Evolutionary conservation across 345 rosid species (phyloP).

Genomic region (Populus nigra): DNA sequence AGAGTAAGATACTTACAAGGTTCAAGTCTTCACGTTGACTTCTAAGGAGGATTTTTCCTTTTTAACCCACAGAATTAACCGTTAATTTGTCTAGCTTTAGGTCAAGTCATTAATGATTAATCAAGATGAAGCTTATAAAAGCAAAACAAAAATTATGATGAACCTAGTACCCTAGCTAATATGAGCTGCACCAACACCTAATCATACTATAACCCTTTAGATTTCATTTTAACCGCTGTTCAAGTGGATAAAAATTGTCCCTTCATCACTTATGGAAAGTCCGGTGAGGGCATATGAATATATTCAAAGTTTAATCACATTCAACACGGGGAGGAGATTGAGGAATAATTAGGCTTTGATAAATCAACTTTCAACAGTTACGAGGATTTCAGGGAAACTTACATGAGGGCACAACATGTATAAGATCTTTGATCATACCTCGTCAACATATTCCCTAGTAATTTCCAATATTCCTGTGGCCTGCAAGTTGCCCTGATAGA

Average conservation of each 20-base stretch:
- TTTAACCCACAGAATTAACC: too few species aligned
- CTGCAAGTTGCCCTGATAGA: background rate
- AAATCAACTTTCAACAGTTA: background rate
- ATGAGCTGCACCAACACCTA: too few species aligned
- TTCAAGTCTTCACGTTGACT: background rate
- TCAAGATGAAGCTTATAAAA: background rate
- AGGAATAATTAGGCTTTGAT: background rate
- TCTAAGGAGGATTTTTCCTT: too few species aligned
- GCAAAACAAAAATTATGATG: too few species aligned
- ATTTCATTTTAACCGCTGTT: background rate
- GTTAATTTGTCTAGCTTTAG: too few species aligned
- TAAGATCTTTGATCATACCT: background rate
- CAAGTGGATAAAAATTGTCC: background rate
- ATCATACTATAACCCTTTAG: too few species aligned
- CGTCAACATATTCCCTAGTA: background rate
- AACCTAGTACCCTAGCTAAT: too few species aligned
- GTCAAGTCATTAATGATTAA: too few species aligned
- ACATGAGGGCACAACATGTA: background rate
- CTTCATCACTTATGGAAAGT: background rate
- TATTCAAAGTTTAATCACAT: background rate
- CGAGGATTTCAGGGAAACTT: background rate
- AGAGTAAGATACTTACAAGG: background rate
- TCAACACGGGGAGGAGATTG: conserved; percentile 10
- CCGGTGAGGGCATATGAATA: background rate
- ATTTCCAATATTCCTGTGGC: background rate